Evolutionary conservation across 805 yeast species (phyloP), one percentile per base, ranked within the genome.

Genomic region (Saccharomycopsis babjevae): DNA sequence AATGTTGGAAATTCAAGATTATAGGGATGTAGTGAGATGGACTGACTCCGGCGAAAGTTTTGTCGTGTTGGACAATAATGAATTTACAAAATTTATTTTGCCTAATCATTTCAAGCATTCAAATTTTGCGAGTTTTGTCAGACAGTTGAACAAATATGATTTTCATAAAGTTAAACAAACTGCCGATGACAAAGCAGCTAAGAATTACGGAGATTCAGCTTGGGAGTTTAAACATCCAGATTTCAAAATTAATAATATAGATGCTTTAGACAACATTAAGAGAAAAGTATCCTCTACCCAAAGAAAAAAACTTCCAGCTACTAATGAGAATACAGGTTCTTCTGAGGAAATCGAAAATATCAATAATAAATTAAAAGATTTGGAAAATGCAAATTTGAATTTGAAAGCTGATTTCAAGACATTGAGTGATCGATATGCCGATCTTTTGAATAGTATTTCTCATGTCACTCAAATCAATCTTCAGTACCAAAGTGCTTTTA

Each of bases 161-260:
- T 94, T 94, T 77, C 99, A 94, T 77, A 94, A 94, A 74, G 96
- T 94, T 54, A 89, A 93, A 70, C 78, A 83, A 55, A 76, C 88
- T 50, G 81, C 78, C 61, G 91, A 84, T 66, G 88, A 83, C 63
- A 80, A 79, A 67, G 70, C 68, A 62, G 34, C 57, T 32, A 70
- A 70, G 57, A 83, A 83, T 62, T 84, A 84, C 68, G 88, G 91
- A 46, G 90, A 85, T 61, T 83, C 86, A 71, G 84, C 92, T 22
- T 93, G 98, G 97, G 97, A 93, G 71, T 93, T 94, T 76, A 84
- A 85, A 69, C 98, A 94, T 72, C 96, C 97, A 0, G 89, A 84
- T 65, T 94, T 94, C 72, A 81, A 81, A 66, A 81, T 82, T 39
- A 85, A 88, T 71, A 89, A 89, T 69, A 79, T 82, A 59, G 86